A percentile compares a stretch with the other conserved stretches of the same genome.
Evolutionary conservation across 225 moss, liverwort and hornwort genomes (phyloP).

Genomic region (Bryoerythrophyllum caledonicum): DNA sequence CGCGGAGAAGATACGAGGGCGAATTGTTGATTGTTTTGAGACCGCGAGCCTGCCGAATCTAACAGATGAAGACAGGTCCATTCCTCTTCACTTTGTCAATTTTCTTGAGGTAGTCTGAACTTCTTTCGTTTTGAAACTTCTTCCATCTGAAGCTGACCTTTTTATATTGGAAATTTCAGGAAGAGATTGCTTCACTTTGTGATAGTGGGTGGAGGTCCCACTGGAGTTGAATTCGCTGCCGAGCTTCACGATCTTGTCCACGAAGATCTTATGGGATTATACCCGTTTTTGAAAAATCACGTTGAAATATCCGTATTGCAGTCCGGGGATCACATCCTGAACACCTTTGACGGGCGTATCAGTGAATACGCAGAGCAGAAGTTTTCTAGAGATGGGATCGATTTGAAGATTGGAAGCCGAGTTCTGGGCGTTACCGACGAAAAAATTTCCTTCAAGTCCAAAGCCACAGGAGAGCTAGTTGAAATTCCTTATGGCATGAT

Average conservation of each 20-base stretch:
- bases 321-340: conserved; percentile 96
- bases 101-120: background rate
- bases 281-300: conserved; percentile 54
- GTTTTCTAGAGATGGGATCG: conserved; percentile 85
- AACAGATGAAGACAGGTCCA: conserved; percentile 61
- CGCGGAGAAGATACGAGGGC: conserved; percentile 85
- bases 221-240: conserved; percentile 93
- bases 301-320: conserved; percentile 77
- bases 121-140: no score
- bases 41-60: conserved; percentile 84
- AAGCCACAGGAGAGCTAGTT: conserved; percentile 56
- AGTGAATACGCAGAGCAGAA: conserved; percentile 88
- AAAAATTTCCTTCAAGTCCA: conserved; percentile 63
- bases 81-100: conserved; percentile 10
- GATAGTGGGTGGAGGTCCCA: conserved; percentile 95
- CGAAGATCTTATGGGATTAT: conserved; percentile 74
- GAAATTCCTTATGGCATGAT: conserved; percentile 93
- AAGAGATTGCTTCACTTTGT: conserved; percentile 75
- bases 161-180: conserved; percentile 33
- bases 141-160: conserved; percentile 25
- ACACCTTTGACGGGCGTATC: conserved; percentile 91
- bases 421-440: conserved; percentile 75
- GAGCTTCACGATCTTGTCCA: conserved; percentile 94
- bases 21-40: conserved; percentile 94
- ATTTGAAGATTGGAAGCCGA: conserved; percentile 71